Evolutionary conservation across 1,284 basidiomycete species (phyloP).

Genomic region (Malassezia sympodialis): DNA sequence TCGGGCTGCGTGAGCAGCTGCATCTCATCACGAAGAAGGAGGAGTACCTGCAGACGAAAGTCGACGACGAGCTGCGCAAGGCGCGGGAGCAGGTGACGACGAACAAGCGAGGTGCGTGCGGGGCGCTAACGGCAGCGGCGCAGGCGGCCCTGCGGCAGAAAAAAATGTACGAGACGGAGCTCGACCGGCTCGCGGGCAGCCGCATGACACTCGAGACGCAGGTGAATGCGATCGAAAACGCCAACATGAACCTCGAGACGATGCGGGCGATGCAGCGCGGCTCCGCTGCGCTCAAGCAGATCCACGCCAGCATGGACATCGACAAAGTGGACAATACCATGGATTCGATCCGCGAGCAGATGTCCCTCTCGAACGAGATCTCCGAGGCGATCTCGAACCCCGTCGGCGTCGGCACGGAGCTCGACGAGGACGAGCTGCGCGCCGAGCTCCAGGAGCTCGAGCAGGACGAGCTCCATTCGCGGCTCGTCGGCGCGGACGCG

Average conservation of each 20-base stretch:
- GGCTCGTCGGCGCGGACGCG: constrained; percentile 76
- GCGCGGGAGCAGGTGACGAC: constrained; percentile 84
- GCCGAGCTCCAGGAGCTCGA: constrained; percentile 80
- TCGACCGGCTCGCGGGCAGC: constrained; percentile 75
- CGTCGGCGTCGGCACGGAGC: constrained; percentile 57
- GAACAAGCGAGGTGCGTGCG: constrained; percentile 75
- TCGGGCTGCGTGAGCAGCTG: constrained; percentile 50
- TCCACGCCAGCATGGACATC: constrained; percentile 79
- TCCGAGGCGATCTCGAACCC: constrained; percentile 85
- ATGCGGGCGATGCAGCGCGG: constrained; percentile 98
- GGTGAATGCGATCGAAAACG: constrained; percentile 90
- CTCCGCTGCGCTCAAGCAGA: constrained; percentile 76
- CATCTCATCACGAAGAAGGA: constrained; percentile 99
- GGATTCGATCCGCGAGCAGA: constrained; percentile 80
- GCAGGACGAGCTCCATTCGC: constrained; percentile 78
- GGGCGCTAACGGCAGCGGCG: constrained; percentile 21
- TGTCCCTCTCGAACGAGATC: constrained; percentile 88
- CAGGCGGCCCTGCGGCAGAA: constrained; percentile 80
- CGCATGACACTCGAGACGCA: constrained; percentile 90
- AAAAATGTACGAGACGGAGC: constrained; percentile 78
- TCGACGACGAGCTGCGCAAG: constrained; percentile 85
- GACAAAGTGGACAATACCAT: constrained; percentile 87
- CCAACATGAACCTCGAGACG: constrained; percentile 96
- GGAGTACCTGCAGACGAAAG: constrained; percentile 89
- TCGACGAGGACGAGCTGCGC: constrained; percentile 75